These are phyloP conservation scores for Fusarium udum DNA, from an alignment of 2,329 filamentous ascomycete species.

Conservation along the genomic window DNA sequence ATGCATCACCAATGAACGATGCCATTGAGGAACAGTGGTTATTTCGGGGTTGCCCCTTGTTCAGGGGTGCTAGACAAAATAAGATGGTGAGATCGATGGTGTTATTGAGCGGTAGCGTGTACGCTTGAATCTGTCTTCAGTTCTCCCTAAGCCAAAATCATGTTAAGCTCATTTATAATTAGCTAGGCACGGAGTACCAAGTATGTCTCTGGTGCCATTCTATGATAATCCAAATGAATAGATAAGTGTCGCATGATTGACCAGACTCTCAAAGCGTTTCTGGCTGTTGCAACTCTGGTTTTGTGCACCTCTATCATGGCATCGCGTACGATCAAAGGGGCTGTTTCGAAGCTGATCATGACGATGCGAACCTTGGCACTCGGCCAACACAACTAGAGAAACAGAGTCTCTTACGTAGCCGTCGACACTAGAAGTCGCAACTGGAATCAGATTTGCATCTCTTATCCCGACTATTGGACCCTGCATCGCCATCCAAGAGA, in stretches of 20 bases:
- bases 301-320: slow-evolving; percentile 6
- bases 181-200: too few relatives aligned
- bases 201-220: slow-evolving; percentile 1
- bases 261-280: slow-evolving; percentile 21
- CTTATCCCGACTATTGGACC: slow-evolving; percentile 9
- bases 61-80: background rate
- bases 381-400: background rate
- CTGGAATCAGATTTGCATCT: slow-evolving; percentile 23
- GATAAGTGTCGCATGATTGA: slow-evolving; percentile 34
- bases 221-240: slow-evolving; percentile 20
- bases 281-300: slow-evolving; percentile 29
- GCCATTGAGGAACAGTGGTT: slow-evolving; percentile 10
- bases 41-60: slow-evolving; percentile 33
- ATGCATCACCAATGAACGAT: slow-evolving; percentile 21
- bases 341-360: slow-evolving; percentile 10
- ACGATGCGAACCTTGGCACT: slow-evolving; percentile 1
- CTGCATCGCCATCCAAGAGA: slow-evolving; percentile 5
- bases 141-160: background rate
- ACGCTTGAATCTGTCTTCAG: background rate
- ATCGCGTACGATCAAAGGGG: slow-evolving; percentile 7
- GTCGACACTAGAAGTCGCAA: background rate
- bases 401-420: slow-evolving; percentile 22
- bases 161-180: slow-evolving; percentile 19
- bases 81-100: background rate
- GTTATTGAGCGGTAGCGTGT: background rate